Evolutionary conservation across 169 alveolate genomes (phyloP), one percentile per base, ranked within the genome.

Genomic region (Pseudocohnilembus persalinus): DNA sequence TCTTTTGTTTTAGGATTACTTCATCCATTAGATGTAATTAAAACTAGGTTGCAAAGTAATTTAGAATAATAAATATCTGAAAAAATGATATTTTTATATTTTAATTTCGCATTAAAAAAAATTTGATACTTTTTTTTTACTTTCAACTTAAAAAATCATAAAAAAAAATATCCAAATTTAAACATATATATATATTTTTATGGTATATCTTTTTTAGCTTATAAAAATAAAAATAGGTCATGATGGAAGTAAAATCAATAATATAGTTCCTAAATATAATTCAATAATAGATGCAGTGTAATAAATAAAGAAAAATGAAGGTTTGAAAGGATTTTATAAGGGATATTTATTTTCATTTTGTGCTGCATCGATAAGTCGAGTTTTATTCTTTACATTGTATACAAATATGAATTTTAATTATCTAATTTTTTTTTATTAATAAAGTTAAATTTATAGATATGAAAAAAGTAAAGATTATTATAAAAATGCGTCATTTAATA

Each of bases 331-430:
- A 16, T 79, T 79, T 1, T 79, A 79, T 29, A 79, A 79, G 25
- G 84, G 84, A 64, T 49, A 49, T 34, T 31, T 68, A 29, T 79
- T 74, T 74, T 29, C 76, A 27, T 28, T 79, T 15, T 79, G 34
- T 79, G 84, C 84, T 0, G 1, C 34, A 29, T 79, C 84, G 25
- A 49, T 64, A 6, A 32, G 74, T 20, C 34, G 84, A 79, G 49
- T 79, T n/a, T 49, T 79, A 31, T 79, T 79, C 63, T 79, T 79
- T 72, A 79, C 84, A 1, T 16, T 79, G 84, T 79, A 79, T 49
- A 1, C 29, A 0, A 1, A 11, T 63, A 0, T 0, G 0, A 29
- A 0, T 32, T 0, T 0, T 34, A 1, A 26, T 31, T 4, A 78
- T 49, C 15, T 25, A 34, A 29, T 64, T 26, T 64, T 34, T 79